phyloP scores from a whole-genome alignment of 2,329 filamentous ascomycete genomes.

The Fusarium solani-melongenae region DNA sequence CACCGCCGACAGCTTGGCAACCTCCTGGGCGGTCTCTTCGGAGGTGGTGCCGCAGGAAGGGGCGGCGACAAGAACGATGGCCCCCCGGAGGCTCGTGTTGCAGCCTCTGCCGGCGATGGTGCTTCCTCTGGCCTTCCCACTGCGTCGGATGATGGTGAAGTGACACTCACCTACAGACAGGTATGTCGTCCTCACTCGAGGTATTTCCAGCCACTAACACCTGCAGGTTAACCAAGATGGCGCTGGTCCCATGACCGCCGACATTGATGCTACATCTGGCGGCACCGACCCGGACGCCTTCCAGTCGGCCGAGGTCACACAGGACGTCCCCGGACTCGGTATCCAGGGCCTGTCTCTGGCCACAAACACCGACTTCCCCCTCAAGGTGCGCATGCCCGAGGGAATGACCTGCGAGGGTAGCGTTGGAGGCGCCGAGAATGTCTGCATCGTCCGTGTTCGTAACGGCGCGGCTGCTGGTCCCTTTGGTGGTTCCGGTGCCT shows the following conservation, averaged over 20 bases:
- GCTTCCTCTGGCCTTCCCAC: conserved; percentile 68
- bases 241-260: conserved; percentile 70
- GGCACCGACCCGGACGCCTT: conserved; percentile 71
- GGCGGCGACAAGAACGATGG: conserved; percentile 52
- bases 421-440: conserved; percentile 68
- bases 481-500: conserved; percentile 74
- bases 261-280: conserved; percentile 71
- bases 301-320: conserved; percentile 66
- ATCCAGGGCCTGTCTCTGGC: conserved; percentile 68
- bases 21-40: conserved; percentile 39
- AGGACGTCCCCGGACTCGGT: conserved; percentile 69
- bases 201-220: not conserved
- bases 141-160: conserved; percentile 66
- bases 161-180: conserved; percentile 72
- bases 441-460: conserved; percentile 73
- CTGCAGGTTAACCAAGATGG: conserved; percentile 76
- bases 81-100: conserved; percentile 56
- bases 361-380: conserved; percentile 71
- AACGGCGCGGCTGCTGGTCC: conserved; percentile 72
- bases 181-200: conserved; percentile 36
- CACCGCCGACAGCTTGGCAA: conserved; percentile 45
- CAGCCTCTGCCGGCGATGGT: conserved; percentile 65
- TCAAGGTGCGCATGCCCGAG: conserved; percentile 73
- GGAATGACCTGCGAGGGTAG: conserved; percentile 74
- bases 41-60: conserved; percentile 27